Percentiles rank a stretch among this genome's conserved stretches.
These are phyloP conservation scores for Aspergillus quadrilineatus DNA, from an alignment of 2,329 filamentous ascomycete genomes.

Conservation along the genomic window DNA sequence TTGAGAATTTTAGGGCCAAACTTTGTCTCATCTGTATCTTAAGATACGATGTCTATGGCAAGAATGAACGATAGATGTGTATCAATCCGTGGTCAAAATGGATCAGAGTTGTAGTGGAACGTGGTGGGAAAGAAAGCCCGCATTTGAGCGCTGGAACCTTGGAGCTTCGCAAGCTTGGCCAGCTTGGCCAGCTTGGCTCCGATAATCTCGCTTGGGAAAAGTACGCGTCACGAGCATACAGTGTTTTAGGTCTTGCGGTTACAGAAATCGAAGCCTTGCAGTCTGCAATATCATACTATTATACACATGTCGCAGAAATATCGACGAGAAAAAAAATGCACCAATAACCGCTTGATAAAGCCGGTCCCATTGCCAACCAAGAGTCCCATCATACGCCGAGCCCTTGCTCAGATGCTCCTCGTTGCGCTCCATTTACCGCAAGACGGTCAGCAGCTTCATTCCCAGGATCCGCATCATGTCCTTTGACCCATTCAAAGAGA, in stretches of 20 bases:
- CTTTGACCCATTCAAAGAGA: slow-evolving; percentile 84
- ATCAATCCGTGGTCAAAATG: not conserved
- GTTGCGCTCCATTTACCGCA: slow-evolving; percentile 65
- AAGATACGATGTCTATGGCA: not conserved
- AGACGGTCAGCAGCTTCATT: slow-evolving; percentile 79
- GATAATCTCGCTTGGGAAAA: not conserved
- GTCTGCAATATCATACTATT: not conserved
- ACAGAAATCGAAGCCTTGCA: too few species aligned
- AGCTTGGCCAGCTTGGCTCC: not conserved
- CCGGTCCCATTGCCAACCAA: not conserved
- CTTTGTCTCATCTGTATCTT: slow-evolving; percentile 20
- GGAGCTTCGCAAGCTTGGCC: not conserved
- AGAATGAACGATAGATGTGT: not conserved
- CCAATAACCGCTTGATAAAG: not conserved
- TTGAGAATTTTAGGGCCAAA: not conserved
- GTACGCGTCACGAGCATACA: too few species aligned
- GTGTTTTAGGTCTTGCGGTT: too few species aligned
- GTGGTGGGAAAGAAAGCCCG: not conserved
- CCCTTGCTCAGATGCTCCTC: slow-evolving; percentile 27
- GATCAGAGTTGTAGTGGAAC: not conserved
- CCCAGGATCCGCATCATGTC: slow-evolving; percentile 69
- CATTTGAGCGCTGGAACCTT: not conserved
- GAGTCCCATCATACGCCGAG: not conserved
- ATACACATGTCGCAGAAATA: not conserved
- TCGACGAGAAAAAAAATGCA: not conserved